phyloP scores from a whole-genome alignment of 306 rosid genomes.

The Cucumis cinereus region DNA sequence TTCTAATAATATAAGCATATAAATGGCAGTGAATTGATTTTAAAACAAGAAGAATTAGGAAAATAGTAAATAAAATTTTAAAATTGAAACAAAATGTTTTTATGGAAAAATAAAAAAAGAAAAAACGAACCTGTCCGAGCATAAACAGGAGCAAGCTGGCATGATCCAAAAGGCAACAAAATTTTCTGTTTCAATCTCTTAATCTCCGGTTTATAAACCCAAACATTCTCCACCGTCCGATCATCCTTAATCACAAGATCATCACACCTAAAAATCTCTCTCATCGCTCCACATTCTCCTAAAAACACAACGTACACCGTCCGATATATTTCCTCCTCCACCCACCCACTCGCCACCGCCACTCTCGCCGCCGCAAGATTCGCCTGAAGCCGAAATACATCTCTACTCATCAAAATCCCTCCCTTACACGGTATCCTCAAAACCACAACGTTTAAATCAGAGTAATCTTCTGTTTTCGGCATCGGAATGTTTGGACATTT shows the following conservation, averaged over 20 bases:
- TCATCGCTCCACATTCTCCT: constrained; percentile 73
- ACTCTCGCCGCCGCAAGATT: constrained; percentile 73
- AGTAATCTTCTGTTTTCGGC: constrained; percentile 23
- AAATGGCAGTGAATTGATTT: neutral
- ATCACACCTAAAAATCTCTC: constrained; percentile 79
- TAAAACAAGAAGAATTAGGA: neutral
- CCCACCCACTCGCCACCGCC: constrained; percentile 41
- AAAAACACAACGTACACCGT: constrained; percentile 47
- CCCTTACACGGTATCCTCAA: constrained; percentile 46
- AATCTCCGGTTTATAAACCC: constrained; percentile 57
- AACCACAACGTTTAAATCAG: constrained; percentile 40
- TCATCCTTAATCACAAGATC: constrained; percentile 23
- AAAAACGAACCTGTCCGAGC: constrained; percentile 40
- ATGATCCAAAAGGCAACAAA: constrained; percentile 67
- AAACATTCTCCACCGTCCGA: constrained; percentile 16
- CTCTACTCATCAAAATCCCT: constrained; percentile 24
- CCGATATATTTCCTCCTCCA: constrained; percentile 15
- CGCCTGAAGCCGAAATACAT: constrained; percentile 51
- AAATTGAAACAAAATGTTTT: neutral
- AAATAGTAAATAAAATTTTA: neutral
- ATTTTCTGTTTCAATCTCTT: constrained; percentile 42
- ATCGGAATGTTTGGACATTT: constrained; percentile 53
- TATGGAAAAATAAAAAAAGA: neutral
- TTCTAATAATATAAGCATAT: neutral
- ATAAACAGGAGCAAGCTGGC: constrained; percentile 50